phyloP scores from a whole-genome alignment of 2,329 filamentous ascomycete genomes.

The Lachnellula cervina region DNA sequence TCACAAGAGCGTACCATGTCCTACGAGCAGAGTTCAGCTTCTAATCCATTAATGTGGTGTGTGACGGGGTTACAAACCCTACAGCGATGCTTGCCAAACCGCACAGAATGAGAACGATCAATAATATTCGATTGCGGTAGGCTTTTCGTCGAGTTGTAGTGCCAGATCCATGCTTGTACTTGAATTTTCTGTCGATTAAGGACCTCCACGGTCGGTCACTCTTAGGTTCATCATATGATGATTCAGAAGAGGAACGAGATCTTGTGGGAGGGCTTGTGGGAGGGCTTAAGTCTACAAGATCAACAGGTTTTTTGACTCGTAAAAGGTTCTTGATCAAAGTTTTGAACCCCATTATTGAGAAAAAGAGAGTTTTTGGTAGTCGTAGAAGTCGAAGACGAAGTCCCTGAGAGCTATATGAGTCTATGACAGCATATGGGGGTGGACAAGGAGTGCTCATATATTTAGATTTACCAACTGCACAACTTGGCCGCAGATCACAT shows the following conservation, averaged over 20 bases:
- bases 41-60: background rate
- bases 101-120: background rate
- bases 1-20: constrained; percentile 10
- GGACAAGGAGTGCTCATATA: too few species aligned
- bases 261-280: background rate
- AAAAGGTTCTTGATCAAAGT: background rate
- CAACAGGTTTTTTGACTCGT: background rate
- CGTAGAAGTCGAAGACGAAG: too few species aligned
- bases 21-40: background rate
- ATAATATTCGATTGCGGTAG: background rate
- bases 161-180: background rate
- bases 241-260: background rate
- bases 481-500: too few species aligned
- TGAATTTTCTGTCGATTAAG: background rate
- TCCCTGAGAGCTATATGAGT: too few species aligned
- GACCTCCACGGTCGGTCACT: background rate
- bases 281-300: background rate
- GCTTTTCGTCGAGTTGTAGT: background rate
- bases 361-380: background rate
- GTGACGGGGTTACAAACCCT: background rate
- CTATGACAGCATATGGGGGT: too few species aligned
- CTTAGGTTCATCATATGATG: background rate
- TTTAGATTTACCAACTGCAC: too few species aligned
- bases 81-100: background rate
- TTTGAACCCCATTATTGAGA: background rate